Percentiles rank a stretch among this genome's conserved stretches.
Conservation (phyloP, 768 basidiomycete genomes). For the Tylopilus subfusipes region DNA sequence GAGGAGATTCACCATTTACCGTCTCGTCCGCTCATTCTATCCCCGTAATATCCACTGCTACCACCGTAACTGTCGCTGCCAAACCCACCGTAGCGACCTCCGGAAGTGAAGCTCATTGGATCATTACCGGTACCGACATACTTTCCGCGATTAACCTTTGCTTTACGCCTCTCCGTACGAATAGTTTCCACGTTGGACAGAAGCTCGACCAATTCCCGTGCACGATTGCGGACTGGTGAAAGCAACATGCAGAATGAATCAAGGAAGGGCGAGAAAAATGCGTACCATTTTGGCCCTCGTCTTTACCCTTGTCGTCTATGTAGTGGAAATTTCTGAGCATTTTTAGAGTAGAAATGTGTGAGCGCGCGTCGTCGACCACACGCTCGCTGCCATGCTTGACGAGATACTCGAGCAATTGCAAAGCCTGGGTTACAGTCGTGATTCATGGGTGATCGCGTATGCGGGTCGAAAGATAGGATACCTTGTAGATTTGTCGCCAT, state of each 20-base stretch:
- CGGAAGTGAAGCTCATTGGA: slow-evolving; percentile 57
- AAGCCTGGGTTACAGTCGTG: slow-evolving; percentile 48
- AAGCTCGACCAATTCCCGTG: slow-evolving; percentile 89
- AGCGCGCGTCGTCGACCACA: slow-evolving; percentile 95
- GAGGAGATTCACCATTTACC: slow-evolving; percentile 31
- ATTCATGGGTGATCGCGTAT: neutral
- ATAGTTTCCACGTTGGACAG: slow-evolving; percentile 90
- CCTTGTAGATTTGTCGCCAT: slow-evolving; percentile 99
- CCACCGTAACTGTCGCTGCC: slow-evolving; percentile 49
- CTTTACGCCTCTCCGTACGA: slow-evolving; percentile 84
- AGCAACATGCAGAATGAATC: neutral
- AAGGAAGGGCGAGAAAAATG: neutral
- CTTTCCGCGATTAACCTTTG: slow-evolving; percentile 86
- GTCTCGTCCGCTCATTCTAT: slow-evolving; percentile 37
- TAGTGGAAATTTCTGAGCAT: slow-evolving; percentile 98
- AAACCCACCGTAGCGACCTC: slow-evolving; percentile 67
- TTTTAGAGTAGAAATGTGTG: slow-evolving; percentile 92
- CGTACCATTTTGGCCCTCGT: slow-evolving; percentile 95
- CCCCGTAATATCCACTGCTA: slow-evolving; percentile 43
- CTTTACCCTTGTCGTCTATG: slow-evolving; percentile 97
- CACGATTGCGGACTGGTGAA: slow-evolving; percentile 82
- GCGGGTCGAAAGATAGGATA: slow-evolving; percentile 18
- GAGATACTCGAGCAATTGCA: slow-evolving; percentile 93
- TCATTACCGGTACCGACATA: slow-evolving; percentile 88
- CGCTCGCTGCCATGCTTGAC: slow-evolving; percentile 97